These are phyloP conservation scores for Viola odorata DNA, from an alignment of 345 rosid species.

Conservation along the genomic window DNA sequence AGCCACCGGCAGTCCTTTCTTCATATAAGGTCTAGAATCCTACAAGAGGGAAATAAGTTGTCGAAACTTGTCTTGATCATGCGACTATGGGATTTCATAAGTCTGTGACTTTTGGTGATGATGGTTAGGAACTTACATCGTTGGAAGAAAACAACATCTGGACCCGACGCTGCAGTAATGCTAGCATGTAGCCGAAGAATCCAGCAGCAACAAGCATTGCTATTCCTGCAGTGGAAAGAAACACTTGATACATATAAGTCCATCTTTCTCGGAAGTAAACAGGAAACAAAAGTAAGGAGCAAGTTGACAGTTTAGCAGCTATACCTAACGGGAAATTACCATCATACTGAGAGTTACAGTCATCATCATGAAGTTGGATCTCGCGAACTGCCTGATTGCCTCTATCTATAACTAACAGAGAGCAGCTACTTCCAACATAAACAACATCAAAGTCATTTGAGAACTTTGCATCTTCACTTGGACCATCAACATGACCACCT, in stretches of 20 bases:
- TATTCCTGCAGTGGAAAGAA: conserved; percentile 41
- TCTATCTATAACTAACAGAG: conserved; percentile 78
- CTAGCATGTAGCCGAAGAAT: conserved; percentile 87
- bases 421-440: conserved; percentile 68
- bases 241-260: conserved; percentile 3
- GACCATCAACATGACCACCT: conserved; percentile 70
- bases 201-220: conserved; percentile 67
- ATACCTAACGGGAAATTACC: conserved; percentile 64
- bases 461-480: conserved; percentile 75
- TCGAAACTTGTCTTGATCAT: conserved; percentile 4
- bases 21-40: conserved; percentile 38
- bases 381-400: conserved; percentile 85
- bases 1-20: conserved; percentile 42
- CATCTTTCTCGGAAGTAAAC: neutral
- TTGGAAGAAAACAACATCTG: conserved; percentile 52
- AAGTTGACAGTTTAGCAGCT: conserved; percentile 1
- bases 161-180: conserved; percentile 68
- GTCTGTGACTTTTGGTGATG: no score
- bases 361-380: conserved; percentile 71
- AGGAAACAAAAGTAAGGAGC: neutral
- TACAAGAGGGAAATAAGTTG: conserved; percentile 14
- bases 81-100: neutral
- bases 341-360: conserved; percentile 59
- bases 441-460: conserved; percentile 82
- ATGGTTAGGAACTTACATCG: conserved; percentile 35